phyloP scores from a whole-genome alignment of 768 basidiomycete species.

The Mycena alexandri region DNA sequence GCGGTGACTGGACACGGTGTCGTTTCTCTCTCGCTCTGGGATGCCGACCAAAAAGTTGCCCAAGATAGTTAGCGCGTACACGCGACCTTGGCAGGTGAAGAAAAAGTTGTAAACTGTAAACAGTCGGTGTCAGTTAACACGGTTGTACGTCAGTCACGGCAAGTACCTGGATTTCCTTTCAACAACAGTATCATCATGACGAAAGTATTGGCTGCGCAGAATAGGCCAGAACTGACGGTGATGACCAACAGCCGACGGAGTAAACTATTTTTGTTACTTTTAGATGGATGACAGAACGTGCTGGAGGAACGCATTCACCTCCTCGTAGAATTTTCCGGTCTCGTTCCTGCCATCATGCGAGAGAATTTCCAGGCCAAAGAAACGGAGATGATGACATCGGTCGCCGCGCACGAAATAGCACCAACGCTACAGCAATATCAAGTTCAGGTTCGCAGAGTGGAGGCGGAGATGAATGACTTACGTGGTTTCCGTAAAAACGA shows the following conservation, averaged over 20 bases:
- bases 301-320: constrained; percentile 1
- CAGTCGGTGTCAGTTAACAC: background rate
- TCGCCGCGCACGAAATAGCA: constrained; percentile 11
- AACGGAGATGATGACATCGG: constrained; percentile 12
- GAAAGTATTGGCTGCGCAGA: constrained; percentile 15
- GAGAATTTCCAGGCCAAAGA: constrained; percentile 16
- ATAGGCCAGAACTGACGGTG: constrained; percentile 14
- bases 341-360: constrained; percentile 4
- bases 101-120: constrained; percentile 10
- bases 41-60: constrained; percentile 22
- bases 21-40: background rate
- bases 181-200: constrained; percentile 16
- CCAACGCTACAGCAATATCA: background rate
- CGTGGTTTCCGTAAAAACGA: constrained; percentile 6
- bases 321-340: background rate
- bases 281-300: background rate
- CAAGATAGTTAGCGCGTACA: constrained; percentile 22
- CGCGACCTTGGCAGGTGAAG: constrained; percentile 19
- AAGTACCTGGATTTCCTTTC: background rate
- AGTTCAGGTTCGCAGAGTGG: background rate
- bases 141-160: background rate
- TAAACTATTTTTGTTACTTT: background rate
- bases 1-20: background rate
- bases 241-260: constrained; percentile 5
- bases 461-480: background rate